Percentiles rank a stretch among this genome's conserved stretches.
Evolutionary conservation across 306 rosid genomes (phyloP).

Genomic region (Leucaena leucocephala): DNA sequence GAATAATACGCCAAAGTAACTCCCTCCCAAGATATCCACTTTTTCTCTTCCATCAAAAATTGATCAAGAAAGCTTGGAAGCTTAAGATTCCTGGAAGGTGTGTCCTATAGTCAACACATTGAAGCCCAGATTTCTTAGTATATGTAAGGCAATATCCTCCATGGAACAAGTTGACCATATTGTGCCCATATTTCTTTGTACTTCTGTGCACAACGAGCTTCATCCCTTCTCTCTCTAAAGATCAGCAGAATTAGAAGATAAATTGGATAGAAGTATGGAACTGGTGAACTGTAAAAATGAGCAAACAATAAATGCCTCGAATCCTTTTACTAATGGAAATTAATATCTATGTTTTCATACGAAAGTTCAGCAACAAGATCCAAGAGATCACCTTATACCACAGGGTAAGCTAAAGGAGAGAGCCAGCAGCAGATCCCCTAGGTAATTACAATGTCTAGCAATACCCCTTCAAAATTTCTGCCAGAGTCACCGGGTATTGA

Average conservation of each 20-base stretch:
- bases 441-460: slow-evolving; percentile 92
- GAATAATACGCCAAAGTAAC: background rate
- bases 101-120: background rate
- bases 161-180: slow-evolving; percentile 77
- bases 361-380: slow-evolving; percentile 11
- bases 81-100: background rate
- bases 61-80: background rate
- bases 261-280: slow-evolving; percentile 92
- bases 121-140: slow-evolving; percentile 39
- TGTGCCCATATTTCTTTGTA: slow-evolving; percentile 83
- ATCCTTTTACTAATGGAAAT: slow-evolving; percentile 9
- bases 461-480: slow-evolving; percentile 63
- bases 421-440: slow-evolving; percentile 92
- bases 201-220: slow-evolving; percentile 90
- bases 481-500: too few relatives aligned
- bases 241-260: slow-evolving; percentile 89
- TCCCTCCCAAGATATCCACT: background rate
- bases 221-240: slow-evolving; percentile 96
- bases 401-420: slow-evolving; percentile 93
- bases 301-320: slow-evolving; percentile 9
- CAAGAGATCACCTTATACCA: slow-evolving; percentile 72
- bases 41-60: background rate
- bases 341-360: background rate
- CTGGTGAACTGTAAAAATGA: slow-evolving; percentile 76
- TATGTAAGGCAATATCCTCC: slow-evolving; percentile 88